These are phyloP conservation scores for Lanmaoa pseudosensibilis DNA, from an alignment of 768 basidiomycete species.

Conservation along the genomic window DNA sequence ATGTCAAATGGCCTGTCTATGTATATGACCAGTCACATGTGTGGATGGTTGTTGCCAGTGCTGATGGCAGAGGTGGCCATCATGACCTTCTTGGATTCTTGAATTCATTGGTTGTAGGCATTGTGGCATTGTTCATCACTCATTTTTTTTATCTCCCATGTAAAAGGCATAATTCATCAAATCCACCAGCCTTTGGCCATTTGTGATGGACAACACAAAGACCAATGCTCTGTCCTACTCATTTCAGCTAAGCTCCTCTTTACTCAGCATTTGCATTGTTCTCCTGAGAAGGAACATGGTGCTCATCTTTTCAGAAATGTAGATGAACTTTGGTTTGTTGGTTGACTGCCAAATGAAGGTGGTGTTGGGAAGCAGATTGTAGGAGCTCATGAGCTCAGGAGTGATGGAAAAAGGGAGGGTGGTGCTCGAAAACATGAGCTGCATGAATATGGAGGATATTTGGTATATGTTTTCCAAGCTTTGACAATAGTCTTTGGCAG, in stretches of 20 bases:
- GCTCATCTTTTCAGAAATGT: background rate
- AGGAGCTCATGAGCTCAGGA: background rate
- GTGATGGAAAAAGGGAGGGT: conserved; percentile 8
- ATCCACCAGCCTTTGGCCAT: background rate
- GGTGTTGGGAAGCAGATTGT: background rate
- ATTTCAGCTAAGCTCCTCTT: rapidly evolving
- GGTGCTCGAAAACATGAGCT: conserved; percentile 19
- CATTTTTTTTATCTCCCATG: conserved; percentile 4
- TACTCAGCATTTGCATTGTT: background rate
- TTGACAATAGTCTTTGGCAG: conserved; percentile 6
- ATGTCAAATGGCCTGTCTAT: conserved; percentile 16
- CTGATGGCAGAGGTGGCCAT: conserved; percentile 25
- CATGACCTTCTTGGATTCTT: conserved; percentile 1
- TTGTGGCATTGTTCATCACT: background rate
- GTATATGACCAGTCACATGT: conserved; percentile 18
- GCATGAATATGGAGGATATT: too few relatives aligned
- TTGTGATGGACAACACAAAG: conserved; percentile 6
- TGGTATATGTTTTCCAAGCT: too few relatives aligned
- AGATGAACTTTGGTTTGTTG: conserved; percentile 3
- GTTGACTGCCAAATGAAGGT: background rate
- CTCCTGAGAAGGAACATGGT: background rate
- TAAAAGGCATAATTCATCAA: background rate
- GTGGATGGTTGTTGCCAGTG: conserved; percentile 25
- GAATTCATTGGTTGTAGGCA: conserved; percentile 10
- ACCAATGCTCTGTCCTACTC: conserved; percentile 2